Base-by-base conservation (phyloP, 306 rosid species). In the Arachis hypogaea region DNA sequence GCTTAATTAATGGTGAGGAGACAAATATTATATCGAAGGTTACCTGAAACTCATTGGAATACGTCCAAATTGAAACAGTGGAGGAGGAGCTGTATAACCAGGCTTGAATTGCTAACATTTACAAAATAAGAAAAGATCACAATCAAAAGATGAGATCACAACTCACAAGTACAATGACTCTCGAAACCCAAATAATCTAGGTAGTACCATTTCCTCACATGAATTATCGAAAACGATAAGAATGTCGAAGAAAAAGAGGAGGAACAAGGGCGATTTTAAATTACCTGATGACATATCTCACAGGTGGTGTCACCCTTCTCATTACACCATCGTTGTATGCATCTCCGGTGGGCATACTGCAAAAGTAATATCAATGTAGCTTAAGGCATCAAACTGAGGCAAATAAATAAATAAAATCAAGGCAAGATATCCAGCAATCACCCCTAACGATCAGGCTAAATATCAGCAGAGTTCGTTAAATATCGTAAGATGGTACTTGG, bases 31-130 rank as follows among this genome's bases (percentile, higher is more conserved):
- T 18, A 43, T 9, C 72, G 42, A 75, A 77, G 68, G 71, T 65
- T 80, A 95, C 99, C 99, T 92, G 85, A 95, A 92, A 83, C 83
- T 89, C 97, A 92, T 92, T 43, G 99, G 99, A 65, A 92, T 89
- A 38, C 89, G 96, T 42, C 99, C 97, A 57, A 92, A 86, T 71
- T 76, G 86, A 81, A 95, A 92, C 56, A 95, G 80, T 0, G 96
- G 96, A 50, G 97, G 87, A 65, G 98, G 98, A 80, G 96, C 93
- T 10, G 99, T 90, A 73, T 95, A 95, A 61, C 86, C 98, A 46
- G 96, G 97, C 67, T 87, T 87, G 84, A 85, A 95, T 83, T 69
- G 96, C 99, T 95, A 88, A 71, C 59, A 78, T 42, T 56, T 54
- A 59, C 61, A 58, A 59, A 57, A 65, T 7, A 49, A 42, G 43